Percentiles rank a stretch among this genome's conserved stretches.
Evolutionary conservation across 2,329 filamentous ascomycete genomes (phyloP).

Genomic region (Penicillium sp.): DNA sequence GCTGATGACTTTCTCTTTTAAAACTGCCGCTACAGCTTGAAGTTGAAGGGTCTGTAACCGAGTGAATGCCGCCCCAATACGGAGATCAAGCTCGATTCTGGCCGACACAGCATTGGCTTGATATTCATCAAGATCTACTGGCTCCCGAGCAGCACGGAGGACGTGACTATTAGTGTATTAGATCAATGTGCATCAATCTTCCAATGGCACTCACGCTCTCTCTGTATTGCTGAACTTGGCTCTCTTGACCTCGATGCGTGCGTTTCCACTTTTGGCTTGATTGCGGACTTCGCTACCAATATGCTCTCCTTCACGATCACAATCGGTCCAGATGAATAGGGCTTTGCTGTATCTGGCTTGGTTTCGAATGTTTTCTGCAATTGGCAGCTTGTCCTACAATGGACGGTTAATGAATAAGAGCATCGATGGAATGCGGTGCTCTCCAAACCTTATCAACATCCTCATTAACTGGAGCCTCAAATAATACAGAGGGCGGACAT

Average conservation of each 20-base stretch:
- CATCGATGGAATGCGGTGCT: background rate
- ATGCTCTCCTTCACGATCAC: conserved; percentile 94
- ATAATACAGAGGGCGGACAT: conserved; percentile 76
- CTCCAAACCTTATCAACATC: conserved; percentile 63
- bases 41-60: conserved; percentile 80
- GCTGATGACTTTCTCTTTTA: conserved; percentile 69
- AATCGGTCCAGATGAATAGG: conserved; percentile 98
- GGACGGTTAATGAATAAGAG: conserved; percentile 11
- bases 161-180: conserved; percentile 66
- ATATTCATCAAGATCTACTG: conserved; percentile 75
- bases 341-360: conserved; percentile 72
- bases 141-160: conserved; percentile 74
- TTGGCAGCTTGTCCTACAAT: conserved; percentile 69
- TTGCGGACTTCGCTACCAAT: conserved; percentile 89
- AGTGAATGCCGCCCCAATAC: conserved; percentile 91
- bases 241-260: conserved; percentile 73
- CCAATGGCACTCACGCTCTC: conserved; percentile 62
- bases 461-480: conserved; percentile 74
- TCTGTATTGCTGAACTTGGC: conserved; percentile 97
- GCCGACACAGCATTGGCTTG: conserved; percentile 86
- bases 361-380: conserved; percentile 80
- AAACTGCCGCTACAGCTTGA: conserved; percentile 66
- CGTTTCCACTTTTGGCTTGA: conserved; percentile 73
- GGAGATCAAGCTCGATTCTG: conserved; percentile 86
- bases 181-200: background rate